Evolutionary conservation across 2,329 filamentous ascomycete genomes (phyloP), one percentile per base, ranked within the genome.

Genomic region (Sodiomyces alkalinus): DNA sequence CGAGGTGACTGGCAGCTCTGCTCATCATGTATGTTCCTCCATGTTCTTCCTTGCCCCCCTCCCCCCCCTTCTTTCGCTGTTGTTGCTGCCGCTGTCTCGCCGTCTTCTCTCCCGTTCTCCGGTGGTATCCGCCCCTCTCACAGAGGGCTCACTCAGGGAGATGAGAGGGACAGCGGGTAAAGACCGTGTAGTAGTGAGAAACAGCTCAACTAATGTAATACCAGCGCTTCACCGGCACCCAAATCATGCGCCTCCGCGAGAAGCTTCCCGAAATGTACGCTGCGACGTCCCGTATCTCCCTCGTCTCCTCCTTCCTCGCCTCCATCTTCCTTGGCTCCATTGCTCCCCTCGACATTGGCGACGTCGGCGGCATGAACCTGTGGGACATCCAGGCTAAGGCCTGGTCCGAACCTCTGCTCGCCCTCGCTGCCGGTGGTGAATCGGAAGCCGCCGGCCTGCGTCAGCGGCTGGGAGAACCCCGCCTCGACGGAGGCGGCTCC

Each of bases 181-280:
- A n/a, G n/a, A n/a, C n/a, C n/a, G n/a, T n/a, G n/a, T n/a, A n/a
- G n/a, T n/a, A n/a, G n/a, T n/a, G 8, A n/a, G n/a, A n/a, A n/a
- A n/a, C n/a, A n/a, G n/a, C n/a, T n/a, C n/a, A n/a, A 31, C n/a
- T n/a, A n/a, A n/a, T n/a, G n/a, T n/a, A n/a, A n/a, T n/a, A n/a
- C n/a, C 41, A 86, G 80, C 79, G 90, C 36, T 98, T 98, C 59
- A 96, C 87, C 16, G 90, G 90, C n/a, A 80, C 83, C 3, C 90
- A 98, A 53, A 96, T 98, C 43, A 70, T 94, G 53, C 73, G 86
- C 9, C 85, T 94, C 50, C 76, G 78, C 40, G 68, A 73, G 32
- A 80, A 80, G 39, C 70, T 86, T 39, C 82, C 87, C 1, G 68
- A 80, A 4, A 77, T 83, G 40, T 96, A 96, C 53, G 64, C 68